phyloP scores from a whole-genome alignment of 345 rosid species.

The Acer campestre region DNA sequence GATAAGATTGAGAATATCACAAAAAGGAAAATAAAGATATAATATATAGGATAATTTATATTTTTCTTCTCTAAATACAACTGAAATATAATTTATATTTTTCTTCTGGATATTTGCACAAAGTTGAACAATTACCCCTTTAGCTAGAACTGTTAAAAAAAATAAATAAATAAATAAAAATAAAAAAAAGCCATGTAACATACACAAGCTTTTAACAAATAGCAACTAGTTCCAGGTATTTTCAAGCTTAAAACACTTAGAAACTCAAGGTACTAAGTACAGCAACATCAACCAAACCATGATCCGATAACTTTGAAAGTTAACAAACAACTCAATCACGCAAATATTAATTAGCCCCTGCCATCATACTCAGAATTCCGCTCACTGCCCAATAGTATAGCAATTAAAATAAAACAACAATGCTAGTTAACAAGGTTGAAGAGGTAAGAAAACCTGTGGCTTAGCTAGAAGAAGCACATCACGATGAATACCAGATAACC shows the following conservation, averaged over 20 bases:
- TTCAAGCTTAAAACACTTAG: neutral
- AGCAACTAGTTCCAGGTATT: neutral
- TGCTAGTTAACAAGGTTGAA: neutral
- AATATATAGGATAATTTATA: no score
- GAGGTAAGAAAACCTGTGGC: slow-evolving; percentile 65
- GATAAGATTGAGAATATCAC: neutral
- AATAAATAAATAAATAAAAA: no score
- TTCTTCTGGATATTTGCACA: neutral
- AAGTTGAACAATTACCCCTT: neutral
- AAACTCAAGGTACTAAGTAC: neutral
- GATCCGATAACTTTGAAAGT: neutral
- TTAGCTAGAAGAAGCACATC: slow-evolving; percentile 97
- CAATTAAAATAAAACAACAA: neutral
- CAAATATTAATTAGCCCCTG: slow-evolving; percentile 1
- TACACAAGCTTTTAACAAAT: neutral
- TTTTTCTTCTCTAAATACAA: neutral
- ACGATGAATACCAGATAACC: slow-evolving; percentile 96
- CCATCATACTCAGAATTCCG: neutral
- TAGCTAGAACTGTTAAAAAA: neutral
- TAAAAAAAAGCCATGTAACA: neutral
- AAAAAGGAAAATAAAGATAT: neutral
- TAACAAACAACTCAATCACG: neutral
- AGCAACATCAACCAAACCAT: slow-evolving; percentile 1
- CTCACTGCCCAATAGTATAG: slow-evolving; percentile 2
- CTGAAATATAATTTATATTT: neutral